A percentile compares a stretch with the other conserved stretches of the same genome.
phyloP scores from a whole-genome alignment of 441 rosid species.

The Aleurites moluccanus region DNA sequence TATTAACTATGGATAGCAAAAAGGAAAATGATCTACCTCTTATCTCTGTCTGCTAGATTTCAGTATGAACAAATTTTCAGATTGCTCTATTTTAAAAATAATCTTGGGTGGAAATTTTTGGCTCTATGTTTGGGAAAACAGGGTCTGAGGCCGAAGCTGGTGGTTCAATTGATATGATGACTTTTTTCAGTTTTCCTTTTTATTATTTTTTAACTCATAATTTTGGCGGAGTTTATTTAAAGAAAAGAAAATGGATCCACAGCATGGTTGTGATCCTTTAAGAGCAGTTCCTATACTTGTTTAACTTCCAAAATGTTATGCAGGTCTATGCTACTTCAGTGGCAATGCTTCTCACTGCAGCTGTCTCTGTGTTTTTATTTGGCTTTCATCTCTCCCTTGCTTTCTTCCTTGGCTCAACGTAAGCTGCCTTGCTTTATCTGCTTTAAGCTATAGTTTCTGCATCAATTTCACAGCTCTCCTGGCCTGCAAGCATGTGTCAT shows the following conservation, averaged over 20 bases:
- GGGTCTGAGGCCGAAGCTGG: too few relatives aligned
- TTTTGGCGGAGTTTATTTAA: neutral
- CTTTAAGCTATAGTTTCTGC: neutral
- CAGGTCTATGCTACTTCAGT: conserved; percentile 99
- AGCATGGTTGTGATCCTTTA: neutral
- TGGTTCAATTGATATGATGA: neutral
- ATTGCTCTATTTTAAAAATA: neutral
- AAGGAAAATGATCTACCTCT: neutral
- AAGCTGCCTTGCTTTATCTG: conserved; percentile 33
- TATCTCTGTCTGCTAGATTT: neutral
- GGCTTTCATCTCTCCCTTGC: conserved; percentile 85
- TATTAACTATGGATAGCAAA: neutral
- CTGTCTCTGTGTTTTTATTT: conserved; percentile 84
- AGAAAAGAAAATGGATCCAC: neutral
- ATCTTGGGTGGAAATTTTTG: neutral
- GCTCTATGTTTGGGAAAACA: neutral
- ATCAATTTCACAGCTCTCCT: neutral
- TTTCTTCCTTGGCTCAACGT: conserved; percentile 89
- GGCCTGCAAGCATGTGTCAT: conserved; percentile 3
- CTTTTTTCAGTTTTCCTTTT: neutral
- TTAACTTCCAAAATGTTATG: conserved; percentile 6
- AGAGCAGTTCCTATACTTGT: neutral
- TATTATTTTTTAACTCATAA: neutral
- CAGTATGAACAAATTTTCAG: neutral
- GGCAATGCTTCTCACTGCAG: conserved; percentile 97